A percentile compares a stretch with the other conserved stretches of the same genome.
Conservation (phyloP, 495 filamentous ascomycete genomes). For the Penicillium coprophilum region DNA sequence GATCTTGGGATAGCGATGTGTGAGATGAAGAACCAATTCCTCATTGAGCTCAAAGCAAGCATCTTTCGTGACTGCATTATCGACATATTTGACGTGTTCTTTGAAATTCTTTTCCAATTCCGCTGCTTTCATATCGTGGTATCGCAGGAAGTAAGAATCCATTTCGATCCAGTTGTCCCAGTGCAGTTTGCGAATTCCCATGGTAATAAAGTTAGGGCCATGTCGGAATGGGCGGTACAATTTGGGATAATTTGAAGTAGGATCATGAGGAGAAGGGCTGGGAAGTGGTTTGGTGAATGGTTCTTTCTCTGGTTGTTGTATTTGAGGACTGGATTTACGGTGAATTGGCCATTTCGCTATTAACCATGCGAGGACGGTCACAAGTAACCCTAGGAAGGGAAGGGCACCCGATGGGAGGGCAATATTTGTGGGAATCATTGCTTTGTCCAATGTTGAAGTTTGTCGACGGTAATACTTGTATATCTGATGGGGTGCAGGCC, state of each 20-base stretch:
- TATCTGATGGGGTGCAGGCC: not conserved
- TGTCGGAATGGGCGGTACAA: slow-evolving; percentile 74
- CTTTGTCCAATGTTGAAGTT: not conserved
- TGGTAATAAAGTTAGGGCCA: slow-evolving; percentile 67
- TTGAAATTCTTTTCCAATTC: slow-evolving; percentile 48
- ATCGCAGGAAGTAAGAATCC: slow-evolving; percentile 68
- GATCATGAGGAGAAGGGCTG: slow-evolving; percentile 7
- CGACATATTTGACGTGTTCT: slow-evolving; percentile 22
- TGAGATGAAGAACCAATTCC: slow-evolving; percentile 66
- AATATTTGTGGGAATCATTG: not conserved
- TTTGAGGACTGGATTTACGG: not conserved
- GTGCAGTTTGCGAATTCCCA: slow-evolving; percentile 70
- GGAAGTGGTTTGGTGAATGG: slow-evolving; percentile 18
- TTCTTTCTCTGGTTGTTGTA: slow-evolving; percentile 1
- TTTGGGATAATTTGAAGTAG: slow-evolving; percentile 54
- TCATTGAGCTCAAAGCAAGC: slow-evolving; percentile 69
- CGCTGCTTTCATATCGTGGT: slow-evolving; percentile 61
- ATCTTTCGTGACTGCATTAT: slow-evolving; percentile 50
- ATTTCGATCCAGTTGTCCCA: slow-evolving; percentile 76
- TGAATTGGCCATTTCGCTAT: slow-evolving; percentile 8
- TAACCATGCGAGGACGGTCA: slow-evolving; percentile 2
- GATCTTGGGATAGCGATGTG: slow-evolving; percentile 65
- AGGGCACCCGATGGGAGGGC: slow-evolving; percentile 1
- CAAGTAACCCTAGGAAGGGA: slow-evolving; percentile 6
- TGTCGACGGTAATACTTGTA: not conserved